Conservation (phyloP, 2,329 filamentous ascomycete species). For the Phialophora verrucosa region DNA sequence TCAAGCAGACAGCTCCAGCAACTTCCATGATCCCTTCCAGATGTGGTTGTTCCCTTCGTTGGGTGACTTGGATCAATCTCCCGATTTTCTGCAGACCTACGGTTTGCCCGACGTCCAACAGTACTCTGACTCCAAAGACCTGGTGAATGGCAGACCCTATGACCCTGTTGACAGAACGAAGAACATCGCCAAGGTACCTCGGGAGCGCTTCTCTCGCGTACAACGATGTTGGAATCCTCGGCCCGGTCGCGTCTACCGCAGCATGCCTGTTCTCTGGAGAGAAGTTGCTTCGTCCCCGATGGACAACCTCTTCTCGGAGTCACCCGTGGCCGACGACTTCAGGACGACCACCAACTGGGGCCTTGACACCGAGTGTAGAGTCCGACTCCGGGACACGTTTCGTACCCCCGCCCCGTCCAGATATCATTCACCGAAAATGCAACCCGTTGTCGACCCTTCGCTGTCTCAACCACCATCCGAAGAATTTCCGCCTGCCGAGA, state of each 20-base stretch:
- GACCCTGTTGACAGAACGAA: slow-evolving; percentile 28
- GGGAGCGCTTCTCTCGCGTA: slow-evolving; percentile 51
- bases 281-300: slow-evolving; percentile 46
- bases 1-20: slow-evolving; percentile 25
- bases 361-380: slow-evolving; percentile 52
- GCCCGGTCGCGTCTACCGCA: slow-evolving; percentile 46
- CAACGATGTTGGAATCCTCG: slow-evolving; percentile 52
- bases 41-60: slow-evolving; percentile 37
- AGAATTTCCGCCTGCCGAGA: slow-evolving; percentile 57
- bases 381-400: slow-evolving; percentile 48
- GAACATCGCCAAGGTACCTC: slow-evolving; percentile 44
- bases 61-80: slow-evolving; percentile 34
- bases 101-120: slow-evolving; percentile 22
- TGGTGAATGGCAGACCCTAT: slow-evolving; percentile 18
- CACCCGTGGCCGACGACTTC: slow-evolving; percentile 33
- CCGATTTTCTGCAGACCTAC: slow-evolving; percentile 34
- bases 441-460: slow-evolving; percentile 39
- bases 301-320: slow-evolving; percentile 49
- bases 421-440: slow-evolving; percentile 33
- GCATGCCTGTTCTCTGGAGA: slow-evolving; percentile 51
- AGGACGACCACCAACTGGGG: slow-evolving; percentile 39
- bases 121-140: slow-evolving; percentile 25
- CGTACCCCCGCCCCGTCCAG: slow-evolving; percentile 38
- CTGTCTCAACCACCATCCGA: slow-evolving; percentile 39
- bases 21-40: slow-evolving; percentile 37